phyloP scores from a whole-genome alignment of 2,329 filamentous ascomycete species.

The Xylaria digitata region DNA sequence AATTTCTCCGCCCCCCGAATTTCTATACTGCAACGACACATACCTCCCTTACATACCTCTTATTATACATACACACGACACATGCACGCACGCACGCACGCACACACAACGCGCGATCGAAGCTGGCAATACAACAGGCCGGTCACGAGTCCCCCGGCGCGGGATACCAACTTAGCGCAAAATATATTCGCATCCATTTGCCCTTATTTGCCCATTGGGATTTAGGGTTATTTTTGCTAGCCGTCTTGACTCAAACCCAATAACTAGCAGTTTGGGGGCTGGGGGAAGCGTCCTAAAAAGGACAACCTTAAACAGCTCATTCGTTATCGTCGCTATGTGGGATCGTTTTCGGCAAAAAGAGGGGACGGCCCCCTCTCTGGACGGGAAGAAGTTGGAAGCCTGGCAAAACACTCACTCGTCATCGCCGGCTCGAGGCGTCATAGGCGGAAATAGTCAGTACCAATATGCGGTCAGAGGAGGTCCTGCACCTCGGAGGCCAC shows the following conservation, averaged over 20 bases:
- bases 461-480: constrained; percentile 54
- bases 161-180: neutral
- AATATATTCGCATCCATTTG: neutral
- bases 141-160: neutral
- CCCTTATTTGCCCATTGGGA: neutral
- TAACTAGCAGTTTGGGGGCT: constrained; percentile 13
- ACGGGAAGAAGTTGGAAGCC: constrained; percentile 49
- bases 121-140: no score
- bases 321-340: constrained; percentile 49
- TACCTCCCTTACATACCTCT: no score
- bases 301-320: constrained; percentile 17
- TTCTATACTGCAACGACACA: no score
- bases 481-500: constrained; percentile 49
- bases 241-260: neutral
- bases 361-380: constrained; percentile 38
- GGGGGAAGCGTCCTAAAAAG: constrained; percentile 2
- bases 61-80: no score
- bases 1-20: no score
- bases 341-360: constrained; percentile 52
- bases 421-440: constrained; percentile 40
- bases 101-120: no score
- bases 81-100: no score
- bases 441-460: constrained; percentile 51
- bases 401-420: constrained; percentile 49
- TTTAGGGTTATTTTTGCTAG: neutral